Conservation (phyloP, 495 filamentous ascomycete genomes). For the Baudoinia panamericana region DNA sequence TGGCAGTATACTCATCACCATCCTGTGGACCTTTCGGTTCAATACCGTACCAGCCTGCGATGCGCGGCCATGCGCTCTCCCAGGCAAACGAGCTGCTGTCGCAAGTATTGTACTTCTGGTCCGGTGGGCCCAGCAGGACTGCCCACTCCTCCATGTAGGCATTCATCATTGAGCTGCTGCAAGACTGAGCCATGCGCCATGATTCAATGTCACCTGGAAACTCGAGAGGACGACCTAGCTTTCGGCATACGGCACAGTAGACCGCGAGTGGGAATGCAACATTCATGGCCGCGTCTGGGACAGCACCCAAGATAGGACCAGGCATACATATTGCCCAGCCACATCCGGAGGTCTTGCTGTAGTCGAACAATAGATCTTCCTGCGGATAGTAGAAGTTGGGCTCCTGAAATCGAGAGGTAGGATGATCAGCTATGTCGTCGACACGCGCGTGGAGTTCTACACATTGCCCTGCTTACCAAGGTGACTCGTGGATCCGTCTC, state of each 20-base stretch:
- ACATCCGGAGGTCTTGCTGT: slow-evolving; percentile 22
- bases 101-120: slow-evolving; percentile 30
- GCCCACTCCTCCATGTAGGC: slow-evolving; percentile 41
- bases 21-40: slow-evolving; percentile 22
- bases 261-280: slow-evolving; percentile 36
- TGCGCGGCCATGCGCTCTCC: slow-evolving; percentile 35
- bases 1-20: slow-evolving; percentile 18
- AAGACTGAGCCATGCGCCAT: slow-evolving; percentile 34
- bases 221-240: slow-evolving; percentile 28
- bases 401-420: too few species aligned
- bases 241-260: slow-evolving; percentile 35
- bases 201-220: slow-evolving; percentile 33
- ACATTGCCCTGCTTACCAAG: too few species aligned
- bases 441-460: too few species aligned
- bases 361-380: slow-evolving; percentile 35
- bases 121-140: slow-evolving; percentile 25
- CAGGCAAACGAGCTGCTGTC: slow-evolving; percentile 36
- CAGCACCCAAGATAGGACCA: slow-evolving; percentile 38
- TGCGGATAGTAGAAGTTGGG: slow-evolving; percentile 44
- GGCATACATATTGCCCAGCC: slow-evolving; percentile 25
- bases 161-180: slow-evolving; percentile 33
- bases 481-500: slow-evolving; percentile 33
- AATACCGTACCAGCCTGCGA: slow-evolving; percentile 35
- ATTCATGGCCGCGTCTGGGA: slow-evolving; percentile 40
- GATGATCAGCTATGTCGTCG: too few species aligned